These are phyloP conservation scores for Eustoma russellianum DNA, from an alignment of 257 asterid genomes.

Conservation along the genomic window DNA sequence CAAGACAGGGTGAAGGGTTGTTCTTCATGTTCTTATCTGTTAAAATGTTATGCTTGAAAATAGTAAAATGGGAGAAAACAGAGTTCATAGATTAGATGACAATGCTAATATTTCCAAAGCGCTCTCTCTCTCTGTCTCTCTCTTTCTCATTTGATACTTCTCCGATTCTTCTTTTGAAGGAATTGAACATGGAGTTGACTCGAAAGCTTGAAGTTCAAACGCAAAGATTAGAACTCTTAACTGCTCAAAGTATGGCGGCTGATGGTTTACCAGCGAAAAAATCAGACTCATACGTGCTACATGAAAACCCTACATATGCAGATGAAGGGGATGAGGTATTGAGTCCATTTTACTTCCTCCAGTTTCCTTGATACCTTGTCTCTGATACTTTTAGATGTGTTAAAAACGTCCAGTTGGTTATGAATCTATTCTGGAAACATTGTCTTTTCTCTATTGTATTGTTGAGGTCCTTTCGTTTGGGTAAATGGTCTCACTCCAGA, in stretches of 20 bases:
- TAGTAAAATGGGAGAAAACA: too few relatives aligned
- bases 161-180: slow-evolving; percentile 36
- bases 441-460: too few relatives aligned
- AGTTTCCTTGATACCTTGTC: neutral
- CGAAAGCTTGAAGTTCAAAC: slow-evolving; percentile 92
- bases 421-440: too few relatives aligned
- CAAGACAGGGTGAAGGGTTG: too few relatives aligned
- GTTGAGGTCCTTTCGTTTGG: too few relatives aligned
- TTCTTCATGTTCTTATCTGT: too few relatives aligned
- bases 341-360: slow-evolving; percentile 1
- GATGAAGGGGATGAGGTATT: slow-evolving; percentile 99
- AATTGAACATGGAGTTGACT: slow-evolving; percentile 68
- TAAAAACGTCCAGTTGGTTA: too few relatives aligned
- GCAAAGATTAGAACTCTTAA: slow-evolving; percentile 88
- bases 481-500: too few relatives aligned
- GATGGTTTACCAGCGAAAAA: slow-evolving; percentile 46
- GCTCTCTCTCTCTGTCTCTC: too few relatives aligned
- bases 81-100: too few relatives aligned
- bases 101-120: too few relatives aligned
- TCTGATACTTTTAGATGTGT: neutral
- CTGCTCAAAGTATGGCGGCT: slow-evolving; percentile 70
- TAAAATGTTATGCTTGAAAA: too few relatives aligned
- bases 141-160: neutral
- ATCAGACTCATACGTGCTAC: slow-evolving; percentile 29
- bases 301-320: slow-evolving; percentile 49